Percentiles rank a stretch among this genome's conserved stretches.
These are phyloP conservation scores for Coniophora puteana DNA, from an alignment of 1,284 basidiomycete genomes.

Conservation along the genomic window DNA sequence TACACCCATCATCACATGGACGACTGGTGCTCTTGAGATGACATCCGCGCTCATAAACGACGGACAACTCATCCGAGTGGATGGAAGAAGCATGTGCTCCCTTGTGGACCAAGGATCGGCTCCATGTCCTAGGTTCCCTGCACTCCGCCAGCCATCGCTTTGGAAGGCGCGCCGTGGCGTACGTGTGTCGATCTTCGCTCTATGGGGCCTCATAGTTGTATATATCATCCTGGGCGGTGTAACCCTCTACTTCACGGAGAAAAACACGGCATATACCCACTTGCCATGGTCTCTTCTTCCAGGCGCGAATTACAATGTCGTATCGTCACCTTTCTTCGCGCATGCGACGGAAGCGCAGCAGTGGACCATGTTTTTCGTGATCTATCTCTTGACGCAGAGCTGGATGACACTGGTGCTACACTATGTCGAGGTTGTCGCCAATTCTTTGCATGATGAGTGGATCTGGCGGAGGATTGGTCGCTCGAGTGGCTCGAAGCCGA, in stretches of 20 bases:
- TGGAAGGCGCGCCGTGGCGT: constrained; percentile 22
- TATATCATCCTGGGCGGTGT: constrained; percentile 1
- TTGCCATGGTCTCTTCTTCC: constrained; percentile 30
- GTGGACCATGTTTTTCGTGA: constrained; percentile 26
- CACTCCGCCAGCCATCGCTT: constrained; percentile 20
- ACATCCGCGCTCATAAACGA: constrained; percentile 27
- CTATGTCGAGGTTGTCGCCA: constrained; percentile 25
- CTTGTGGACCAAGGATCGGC: constrained; percentile 8
- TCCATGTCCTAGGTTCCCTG: constrained; percentile 11
- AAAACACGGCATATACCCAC: too few relatives aligned
- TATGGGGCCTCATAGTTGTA: constrained; percentile 21
- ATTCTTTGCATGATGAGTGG: constrained; percentile 25
- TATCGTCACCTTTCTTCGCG: background rate
- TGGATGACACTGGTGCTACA: constrained; percentile 27
- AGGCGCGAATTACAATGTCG: too few relatives aligned
- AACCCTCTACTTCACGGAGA: constrained; percentile 10
- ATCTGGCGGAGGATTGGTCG: constrained; percentile 21
- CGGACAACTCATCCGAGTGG: constrained; percentile 14
- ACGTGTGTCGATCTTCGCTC: constrained; percentile 11
- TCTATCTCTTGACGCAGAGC: constrained; percentile 23
- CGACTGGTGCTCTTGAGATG: constrained; percentile 27
- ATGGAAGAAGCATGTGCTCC: constrained; percentile 19
- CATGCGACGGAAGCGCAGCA: too few relatives aligned
- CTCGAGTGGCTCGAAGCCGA: constrained; percentile 11
- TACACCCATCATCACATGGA: constrained; percentile 27